Evolutionary conservation across 345 rosid species (phyloP).

Genomic region (Anastatica hierochuntica): DNA sequence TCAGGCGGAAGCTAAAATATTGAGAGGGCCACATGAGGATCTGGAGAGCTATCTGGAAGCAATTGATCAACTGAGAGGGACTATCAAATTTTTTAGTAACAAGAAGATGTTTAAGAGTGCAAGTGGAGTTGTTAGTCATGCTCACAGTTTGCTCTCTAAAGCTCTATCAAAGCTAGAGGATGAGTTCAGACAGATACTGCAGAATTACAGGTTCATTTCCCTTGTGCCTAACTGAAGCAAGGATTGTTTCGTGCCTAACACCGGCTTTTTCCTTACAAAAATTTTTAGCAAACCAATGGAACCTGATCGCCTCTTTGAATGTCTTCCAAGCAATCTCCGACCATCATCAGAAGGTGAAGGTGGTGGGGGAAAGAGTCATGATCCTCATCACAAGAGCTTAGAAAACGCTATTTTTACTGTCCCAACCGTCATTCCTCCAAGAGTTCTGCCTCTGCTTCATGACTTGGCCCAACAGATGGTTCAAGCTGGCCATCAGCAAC

Average conservation of each 20-base stretch:
- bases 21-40: slow-evolving; percentile 96
- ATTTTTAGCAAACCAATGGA: slow-evolving; percentile 83
- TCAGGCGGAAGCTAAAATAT: slow-evolving; percentile 89
- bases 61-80: slow-evolving; percentile 71
- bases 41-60: slow-evolving; percentile 87
- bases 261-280: not conserved
- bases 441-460: slow-evolving; percentile 75
- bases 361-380: slow-evolving; percentile 35
- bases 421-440: slow-evolving; percentile 74
- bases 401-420: slow-evolving; percentile 59
- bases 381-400: slow-evolving; percentile 39
- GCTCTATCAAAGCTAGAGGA: slow-evolving; percentile 86
- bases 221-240: not conserved
- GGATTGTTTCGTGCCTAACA: not conserved
- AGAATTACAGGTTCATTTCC: slow-evolving; percentile 70
- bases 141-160: slow-evolving; percentile 60
- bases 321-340: slow-evolving; percentile 70
- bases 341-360: slow-evolving; percentile 49
- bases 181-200: slow-evolving; percentile 67
- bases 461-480: slow-evolving; percentile 79
- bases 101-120: slow-evolving; percentile 51
- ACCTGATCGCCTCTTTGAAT: slow-evolving; percentile 74
- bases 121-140: slow-evolving; percentile 56
- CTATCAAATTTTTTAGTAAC: slow-evolving; percentile 54
- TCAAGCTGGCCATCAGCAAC: slow-evolving; percentile 90